These are phyloP conservation scores for Penicillium paneum DNA, from an alignment of 2,329 filamentous ascomycete species.

Conservation along the genomic window DNA sequence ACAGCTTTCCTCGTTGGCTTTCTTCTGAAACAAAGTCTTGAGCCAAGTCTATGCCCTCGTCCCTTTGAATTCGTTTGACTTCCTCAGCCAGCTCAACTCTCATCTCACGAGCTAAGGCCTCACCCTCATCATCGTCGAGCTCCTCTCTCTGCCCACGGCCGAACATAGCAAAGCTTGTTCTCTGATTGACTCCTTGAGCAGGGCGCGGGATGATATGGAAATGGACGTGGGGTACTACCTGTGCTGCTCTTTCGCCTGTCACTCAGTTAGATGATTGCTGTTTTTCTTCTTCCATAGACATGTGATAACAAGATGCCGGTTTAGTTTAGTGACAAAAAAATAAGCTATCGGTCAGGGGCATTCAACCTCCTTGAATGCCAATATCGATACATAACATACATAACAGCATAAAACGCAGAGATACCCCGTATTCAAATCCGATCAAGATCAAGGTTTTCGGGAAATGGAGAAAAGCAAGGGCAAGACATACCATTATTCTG, in stretches of 20 bases:
- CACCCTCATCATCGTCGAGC: slow-evolving; percentile 47
- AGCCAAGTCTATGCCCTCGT: slow-evolving; percentile 39
- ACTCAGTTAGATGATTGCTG: background rate
- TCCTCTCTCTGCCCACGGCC: slow-evolving; percentile 48
- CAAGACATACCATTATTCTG: slow-evolving; percentile 73
- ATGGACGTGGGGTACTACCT: slow-evolving; percentile 90
- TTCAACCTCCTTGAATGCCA: slow-evolving; percentile 5
- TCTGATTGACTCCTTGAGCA: slow-evolving; percentile 28
- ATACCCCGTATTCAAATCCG: background rate
- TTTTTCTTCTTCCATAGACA: background rate
- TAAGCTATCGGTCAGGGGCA: background rate
- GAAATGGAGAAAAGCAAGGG: slow-evolving; percentile 1
- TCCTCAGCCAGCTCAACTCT: slow-evolving; percentile 39
- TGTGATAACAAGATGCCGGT: background rate
- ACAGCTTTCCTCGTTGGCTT: slow-evolving; percentile 23
- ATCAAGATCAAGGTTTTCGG: background rate
- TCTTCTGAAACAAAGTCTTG: slow-evolving; percentile 4
- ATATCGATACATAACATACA: background rate
- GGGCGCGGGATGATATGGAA: slow-evolving; percentile 92
- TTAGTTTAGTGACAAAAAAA: background rate
- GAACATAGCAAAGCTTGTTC: slow-evolving; percentile 45
- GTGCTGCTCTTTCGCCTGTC: slow-evolving; percentile 72
- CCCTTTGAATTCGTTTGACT: slow-evolving; percentile 33
- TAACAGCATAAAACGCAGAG: background rate
- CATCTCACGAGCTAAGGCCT: slow-evolving; percentile 36